Evolutionary conservation across 257 asterid species (phyloP).

Genomic region (Solanum boliviense): DNA sequence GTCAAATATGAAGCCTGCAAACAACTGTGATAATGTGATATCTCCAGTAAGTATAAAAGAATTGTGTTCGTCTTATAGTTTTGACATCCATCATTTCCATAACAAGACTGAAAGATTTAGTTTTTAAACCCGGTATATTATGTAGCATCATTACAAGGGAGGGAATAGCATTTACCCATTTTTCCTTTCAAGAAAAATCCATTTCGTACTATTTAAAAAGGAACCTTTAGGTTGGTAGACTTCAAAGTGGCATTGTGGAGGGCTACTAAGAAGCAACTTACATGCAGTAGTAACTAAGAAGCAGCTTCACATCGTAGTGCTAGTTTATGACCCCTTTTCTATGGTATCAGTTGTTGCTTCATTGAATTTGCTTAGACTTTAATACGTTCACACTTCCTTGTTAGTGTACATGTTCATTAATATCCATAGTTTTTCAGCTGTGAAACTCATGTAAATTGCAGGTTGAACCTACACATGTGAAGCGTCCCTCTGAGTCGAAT

Average conservation of each 20-base stretch:
- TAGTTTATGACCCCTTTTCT: not conserved
- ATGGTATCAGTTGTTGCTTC: not conserved
- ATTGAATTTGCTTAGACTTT: not conserved
- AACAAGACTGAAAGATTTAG: not conserved
- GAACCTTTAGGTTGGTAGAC: not conserved
- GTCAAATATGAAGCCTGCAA: slow-evolving; percentile 10
- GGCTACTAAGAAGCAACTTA: not conserved
- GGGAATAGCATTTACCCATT: not conserved
- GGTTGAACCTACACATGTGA: not conserved
- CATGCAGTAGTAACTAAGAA: not conserved
- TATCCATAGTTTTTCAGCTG: not conserved
- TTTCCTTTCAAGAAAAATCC: not conserved
- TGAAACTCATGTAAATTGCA: not conserved
- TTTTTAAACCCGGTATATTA: not conserved
- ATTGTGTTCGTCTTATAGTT: not conserved
- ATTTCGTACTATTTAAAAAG: not conserved
- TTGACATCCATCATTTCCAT: not conserved
- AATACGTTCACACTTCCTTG: not conserved
- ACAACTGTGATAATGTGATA: slow-evolving; percentile 14
- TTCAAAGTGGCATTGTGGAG: not conserved
- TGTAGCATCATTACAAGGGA: not conserved
- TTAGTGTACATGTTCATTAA: not conserved
- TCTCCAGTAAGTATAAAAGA: slow-evolving; percentile 25
- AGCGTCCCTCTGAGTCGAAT: not conserved
- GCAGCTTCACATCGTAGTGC: not conserved